Conservation (phyloP, 176 grass and related monocot genomes). For the Triticum urartu region DNA sequence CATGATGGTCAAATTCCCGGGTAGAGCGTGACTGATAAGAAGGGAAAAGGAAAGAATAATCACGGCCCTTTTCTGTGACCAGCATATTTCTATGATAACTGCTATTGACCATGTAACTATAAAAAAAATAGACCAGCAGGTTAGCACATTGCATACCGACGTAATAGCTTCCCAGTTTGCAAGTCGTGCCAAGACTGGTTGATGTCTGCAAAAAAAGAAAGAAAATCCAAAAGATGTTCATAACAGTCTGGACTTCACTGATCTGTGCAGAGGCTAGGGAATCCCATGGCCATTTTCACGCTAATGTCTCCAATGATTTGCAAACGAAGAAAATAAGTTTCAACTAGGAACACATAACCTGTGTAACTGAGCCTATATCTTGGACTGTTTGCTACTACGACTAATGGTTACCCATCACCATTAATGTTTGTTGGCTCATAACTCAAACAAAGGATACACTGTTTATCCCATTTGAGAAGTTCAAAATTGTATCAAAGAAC, state of each 20-base stretch:
- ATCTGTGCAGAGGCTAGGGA: not conserved
- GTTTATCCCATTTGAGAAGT: not conserved
- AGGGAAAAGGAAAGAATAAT: conserved; percentile 8
- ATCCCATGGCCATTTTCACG: not conserved
- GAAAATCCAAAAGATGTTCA: not conserved
- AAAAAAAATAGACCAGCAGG: not conserved
- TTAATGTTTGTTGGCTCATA: not conserved
- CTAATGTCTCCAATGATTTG: conserved; percentile 1
- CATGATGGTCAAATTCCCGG: conserved; percentile 87
- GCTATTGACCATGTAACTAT: not conserved
- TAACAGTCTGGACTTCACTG: not conserved
- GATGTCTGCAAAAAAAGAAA: conserved; percentile 56
- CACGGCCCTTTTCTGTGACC: not conserved
- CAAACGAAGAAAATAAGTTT: not conserved
- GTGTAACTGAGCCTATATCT: not conserved
- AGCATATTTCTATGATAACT: not conserved
- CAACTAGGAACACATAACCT: conserved; percentile 14
- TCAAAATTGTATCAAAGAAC: not conserved
- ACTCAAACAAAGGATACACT: not conserved
- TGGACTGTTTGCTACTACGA: not conserved
- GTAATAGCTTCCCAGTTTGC: conserved; percentile 97
- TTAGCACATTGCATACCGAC: conserved; percentile 46
- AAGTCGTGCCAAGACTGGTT: conserved; percentile 69
- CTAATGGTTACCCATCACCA: not conserved
- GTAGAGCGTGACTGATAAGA: conserved; percentile 68